Evolutionary conservation across 2,329 filamentous ascomycete species (phyloP).

Genomic region (Claviceps maximensis): DNA sequence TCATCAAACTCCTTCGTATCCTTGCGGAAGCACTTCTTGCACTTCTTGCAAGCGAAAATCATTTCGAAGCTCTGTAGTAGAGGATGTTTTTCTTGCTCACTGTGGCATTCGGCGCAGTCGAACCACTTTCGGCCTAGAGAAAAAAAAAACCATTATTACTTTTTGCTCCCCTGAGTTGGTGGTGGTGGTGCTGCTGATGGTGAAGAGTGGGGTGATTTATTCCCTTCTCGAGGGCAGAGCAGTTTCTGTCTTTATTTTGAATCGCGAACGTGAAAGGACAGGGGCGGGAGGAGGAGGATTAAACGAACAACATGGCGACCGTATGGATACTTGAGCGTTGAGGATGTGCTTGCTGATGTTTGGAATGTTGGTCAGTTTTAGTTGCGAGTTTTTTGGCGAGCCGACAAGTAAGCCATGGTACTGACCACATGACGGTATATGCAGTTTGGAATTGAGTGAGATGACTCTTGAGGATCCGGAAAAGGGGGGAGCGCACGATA

Average conservation of each 20-base stretch:
- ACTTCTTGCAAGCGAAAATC: constrained; percentile 96
- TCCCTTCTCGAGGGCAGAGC: not conserved
- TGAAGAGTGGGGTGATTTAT: not conserved
- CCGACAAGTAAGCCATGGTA: not conserved
- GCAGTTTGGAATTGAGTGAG: not conserved
- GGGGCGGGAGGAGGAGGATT: not conserved
- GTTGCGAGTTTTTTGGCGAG: not conserved
- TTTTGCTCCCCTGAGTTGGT: not conserved
- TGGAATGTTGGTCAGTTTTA: not conserved
- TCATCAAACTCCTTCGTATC: constrained; percentile 88
- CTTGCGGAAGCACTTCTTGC: constrained; percentile 95
- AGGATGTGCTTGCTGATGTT: constrained; percentile 79
- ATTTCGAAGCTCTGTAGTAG: constrained; percentile 74
- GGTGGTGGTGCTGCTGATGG: too few species aligned
- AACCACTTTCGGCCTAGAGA: constrained; percentile 83
- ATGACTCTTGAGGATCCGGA: not conserved
- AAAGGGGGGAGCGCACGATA: not conserved
- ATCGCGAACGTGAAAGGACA: not conserved
- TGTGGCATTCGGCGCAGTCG: constrained; percentile 92
- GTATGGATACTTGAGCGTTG: constrained; percentile 94
- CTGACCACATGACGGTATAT: constrained; percentile 23
- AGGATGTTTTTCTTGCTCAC: constrained; percentile 63
- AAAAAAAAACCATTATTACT: not conserved
- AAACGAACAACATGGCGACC: constrained; percentile 79
- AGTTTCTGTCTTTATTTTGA: not conserved